These are phyloP conservation scores for Betula pendula DNA, from an alignment of 306 rosid genomes.

Conservation along the genomic window DNA sequence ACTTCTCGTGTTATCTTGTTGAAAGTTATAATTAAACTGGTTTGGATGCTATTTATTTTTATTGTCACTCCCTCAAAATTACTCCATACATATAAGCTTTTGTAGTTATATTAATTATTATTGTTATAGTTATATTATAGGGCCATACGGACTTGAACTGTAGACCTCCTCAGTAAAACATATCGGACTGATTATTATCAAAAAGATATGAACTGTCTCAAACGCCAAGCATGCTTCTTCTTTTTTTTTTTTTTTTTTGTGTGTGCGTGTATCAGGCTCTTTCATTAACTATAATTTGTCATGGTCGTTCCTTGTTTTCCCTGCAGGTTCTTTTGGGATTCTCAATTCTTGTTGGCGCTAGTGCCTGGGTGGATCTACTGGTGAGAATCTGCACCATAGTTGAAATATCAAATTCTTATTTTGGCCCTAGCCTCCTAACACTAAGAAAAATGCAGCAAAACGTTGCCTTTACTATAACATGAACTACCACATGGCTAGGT, in stretches of 20 bases:
- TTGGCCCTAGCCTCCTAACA: background rate
- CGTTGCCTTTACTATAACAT: background rate
- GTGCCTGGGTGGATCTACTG: slow-evolving; percentile 97
- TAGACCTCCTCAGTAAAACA: no score
- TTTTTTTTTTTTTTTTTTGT: no score
- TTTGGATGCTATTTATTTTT: background rate
- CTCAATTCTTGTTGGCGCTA: slow-evolving; percentile 95
- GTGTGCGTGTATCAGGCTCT: no score
- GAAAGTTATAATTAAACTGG: background rate
- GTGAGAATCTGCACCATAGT: slow-evolving; percentile 40
- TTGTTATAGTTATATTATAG: no score
- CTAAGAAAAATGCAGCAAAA: background rate
- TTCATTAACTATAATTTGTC: background rate
- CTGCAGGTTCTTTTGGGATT: slow-evolving; percentile 86
- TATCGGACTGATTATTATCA: no score
- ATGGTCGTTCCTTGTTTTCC: background rate
- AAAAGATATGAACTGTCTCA: no score
- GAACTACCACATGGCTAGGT: background rate
- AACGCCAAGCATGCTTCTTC: no score
- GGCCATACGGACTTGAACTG: no score
- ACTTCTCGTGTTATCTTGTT: slow-evolving; percentile 16
- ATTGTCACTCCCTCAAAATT: background rate
- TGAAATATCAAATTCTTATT: slow-evolving; percentile 5
- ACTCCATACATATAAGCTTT: no score
- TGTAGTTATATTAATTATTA: no score